Percentiles rank a stretch among this genome's conserved stretches.
These are phyloP conservation scores for Coemansia sp. DNA, from an alignment of 192 early-diverging fungal species.

Conservation along the genomic window DNA sequence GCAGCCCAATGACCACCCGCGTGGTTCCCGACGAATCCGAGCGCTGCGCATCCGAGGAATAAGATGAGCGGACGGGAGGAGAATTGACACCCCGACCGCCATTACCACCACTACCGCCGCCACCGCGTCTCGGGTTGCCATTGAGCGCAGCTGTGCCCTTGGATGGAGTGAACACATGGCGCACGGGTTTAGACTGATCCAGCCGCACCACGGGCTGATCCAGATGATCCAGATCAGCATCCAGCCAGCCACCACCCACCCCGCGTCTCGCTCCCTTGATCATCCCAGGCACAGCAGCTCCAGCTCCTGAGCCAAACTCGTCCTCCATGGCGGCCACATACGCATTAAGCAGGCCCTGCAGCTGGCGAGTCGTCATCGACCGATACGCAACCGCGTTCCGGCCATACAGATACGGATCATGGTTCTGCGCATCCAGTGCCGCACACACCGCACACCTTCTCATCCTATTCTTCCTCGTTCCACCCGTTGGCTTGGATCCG, in stretches of 20 bases:
- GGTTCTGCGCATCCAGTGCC: constrained; percentile 43
- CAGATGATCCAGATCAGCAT: too few relatives aligned
- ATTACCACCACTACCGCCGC: too few relatives aligned
- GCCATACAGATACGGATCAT: constrained; percentile 50
- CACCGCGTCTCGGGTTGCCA: too few relatives aligned
- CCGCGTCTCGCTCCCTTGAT: too few relatives aligned
- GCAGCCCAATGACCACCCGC: constrained; percentile 31
- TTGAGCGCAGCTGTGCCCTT: not conserved
- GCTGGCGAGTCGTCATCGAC: constrained; percentile 40
- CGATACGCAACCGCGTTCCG: constrained; percentile 34
- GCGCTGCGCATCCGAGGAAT: not conserved
- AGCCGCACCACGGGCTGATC: not conserved
- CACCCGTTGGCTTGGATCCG: not conserved
- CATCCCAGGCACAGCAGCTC: not conserved
- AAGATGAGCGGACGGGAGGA: too few relatives aligned
- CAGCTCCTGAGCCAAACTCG: constrained; percentile 9
- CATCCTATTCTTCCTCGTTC: too few relatives aligned
- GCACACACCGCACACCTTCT: constrained; percentile 42
- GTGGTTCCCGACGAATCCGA: not conserved
- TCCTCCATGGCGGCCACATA: constrained; percentile 51
- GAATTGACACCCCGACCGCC: too few relatives aligned
- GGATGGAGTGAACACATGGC: constrained; percentile 37
- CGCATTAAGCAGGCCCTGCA: constrained; percentile 45
- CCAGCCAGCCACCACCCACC: too few relatives aligned
- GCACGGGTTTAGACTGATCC: not conserved